phyloP scores from a whole-genome alignment of 805 yeast species.

The Metschnikowia henanensis region DNA sequence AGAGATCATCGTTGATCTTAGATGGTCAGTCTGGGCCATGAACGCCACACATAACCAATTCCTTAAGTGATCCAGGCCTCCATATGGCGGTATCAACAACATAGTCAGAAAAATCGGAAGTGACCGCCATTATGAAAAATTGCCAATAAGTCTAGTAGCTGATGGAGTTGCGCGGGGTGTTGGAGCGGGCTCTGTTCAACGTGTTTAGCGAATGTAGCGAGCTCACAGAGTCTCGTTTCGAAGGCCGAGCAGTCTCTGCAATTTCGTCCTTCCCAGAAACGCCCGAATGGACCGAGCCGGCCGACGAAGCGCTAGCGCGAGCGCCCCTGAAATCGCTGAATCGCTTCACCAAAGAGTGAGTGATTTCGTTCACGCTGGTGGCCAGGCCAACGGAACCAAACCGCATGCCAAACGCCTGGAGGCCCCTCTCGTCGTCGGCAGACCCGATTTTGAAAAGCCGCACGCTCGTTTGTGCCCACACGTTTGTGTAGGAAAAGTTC shows the following conservation, averaged over 20 bases:
- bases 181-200: conserved; percentile 32
- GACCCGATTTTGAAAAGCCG: conserved; percentile 47
- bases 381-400: conserved; percentile 12
- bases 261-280: conserved; percentile 33
- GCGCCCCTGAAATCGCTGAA: conserved; percentile 43
- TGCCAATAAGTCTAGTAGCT: too few relatives aligned
- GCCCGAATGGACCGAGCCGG: conserved; percentile 21
- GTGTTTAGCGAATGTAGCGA: conserved; percentile 43
- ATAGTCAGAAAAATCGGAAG: conserved; percentile 79
- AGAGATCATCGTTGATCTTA: conserved; percentile 80
- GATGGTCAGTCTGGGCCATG: conserved; percentile 98
- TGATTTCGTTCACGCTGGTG: conserved; percentile 36
- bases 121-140: too few relatives aligned
- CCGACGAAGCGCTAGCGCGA: conserved; percentile 28
- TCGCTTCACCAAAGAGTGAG: conserved; percentile 48
- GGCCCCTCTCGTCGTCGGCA: conserved; percentile 21
- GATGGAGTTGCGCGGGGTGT: conserved; percentile 37
- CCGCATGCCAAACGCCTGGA: conserved; percentile 18
- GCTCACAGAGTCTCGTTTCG: conserved; percentile 31
- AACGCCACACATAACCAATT: conserved; percentile 86
- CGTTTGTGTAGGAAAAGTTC: conserved; percentile 39
- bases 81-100: conserved; percentile 93
- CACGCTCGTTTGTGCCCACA: conserved; percentile 54
- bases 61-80: conserved; percentile 95
- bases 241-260: conserved; percentile 19